Conservation (phyloP, 306 rosid genomes). For the Cucurbita argyrosperma region DNA sequence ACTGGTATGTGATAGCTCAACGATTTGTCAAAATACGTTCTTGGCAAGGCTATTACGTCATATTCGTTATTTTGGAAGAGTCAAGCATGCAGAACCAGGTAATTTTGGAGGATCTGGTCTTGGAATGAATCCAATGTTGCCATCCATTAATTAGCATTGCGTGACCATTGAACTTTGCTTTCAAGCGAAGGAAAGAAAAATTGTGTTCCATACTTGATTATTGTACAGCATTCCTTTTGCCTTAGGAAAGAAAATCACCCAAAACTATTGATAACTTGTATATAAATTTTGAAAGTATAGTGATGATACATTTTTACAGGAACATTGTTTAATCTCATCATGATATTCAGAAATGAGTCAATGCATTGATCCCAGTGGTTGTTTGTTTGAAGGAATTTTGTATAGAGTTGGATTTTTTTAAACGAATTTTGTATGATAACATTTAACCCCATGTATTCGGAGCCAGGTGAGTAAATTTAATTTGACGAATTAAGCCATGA, state of each 20-base stretch:
- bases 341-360: not conserved
- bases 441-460: no score
- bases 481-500: no score
- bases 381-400: not conserved
- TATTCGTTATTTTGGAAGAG: conserved; percentile 55
- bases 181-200: not conserved
- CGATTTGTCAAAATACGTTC: conserved; percentile 74
- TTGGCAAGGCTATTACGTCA: conserved; percentile 74
- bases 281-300: not conserved
- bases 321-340: not conserved
- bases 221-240: conserved; percentile 8
- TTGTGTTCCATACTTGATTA: not conserved
- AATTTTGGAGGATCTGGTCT: conserved; percentile 54
- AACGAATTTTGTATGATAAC: no score
- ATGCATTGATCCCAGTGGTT: not conserved
- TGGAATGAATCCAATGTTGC: conserved; percentile 61
- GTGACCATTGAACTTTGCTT: not conserved
- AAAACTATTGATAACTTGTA: conserved; percentile 4
- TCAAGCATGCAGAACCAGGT: conserved; percentile 69
- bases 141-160: conserved; percentile 36
- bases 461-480: no score
- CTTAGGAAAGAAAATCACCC: not conserved
- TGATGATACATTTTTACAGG: not conserved
- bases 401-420: not conserved
- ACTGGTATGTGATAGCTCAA: conserved; percentile 69